A percentile compares a stretch with the other conserved stretches of the same genome.
phyloP scores from a whole-genome alignment of 768 basidiomycete species.

The Tricholoma saponaceum region DNA sequence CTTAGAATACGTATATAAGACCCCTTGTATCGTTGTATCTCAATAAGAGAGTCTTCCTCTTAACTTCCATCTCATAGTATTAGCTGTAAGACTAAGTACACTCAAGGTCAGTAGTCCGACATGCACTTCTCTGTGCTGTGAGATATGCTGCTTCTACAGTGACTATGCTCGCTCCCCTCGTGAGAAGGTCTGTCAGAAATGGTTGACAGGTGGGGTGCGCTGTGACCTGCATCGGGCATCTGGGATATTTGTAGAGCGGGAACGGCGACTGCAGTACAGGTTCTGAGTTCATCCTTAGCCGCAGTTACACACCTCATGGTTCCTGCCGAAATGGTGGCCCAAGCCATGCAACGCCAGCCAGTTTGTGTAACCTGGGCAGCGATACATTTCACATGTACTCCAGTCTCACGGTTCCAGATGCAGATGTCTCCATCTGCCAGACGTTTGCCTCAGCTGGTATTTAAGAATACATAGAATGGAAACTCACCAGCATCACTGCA shows the following conservation, averaged over 20 bases:
- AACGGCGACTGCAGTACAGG: neutral
- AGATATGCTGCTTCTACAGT: no score
- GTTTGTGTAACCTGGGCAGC: neutral
- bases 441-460: neutral
- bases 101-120: no score
- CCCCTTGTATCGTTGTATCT: no score
- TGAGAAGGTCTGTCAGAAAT: neutral
- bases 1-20: no score
- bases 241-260: neutral
- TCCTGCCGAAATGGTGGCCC: neutral
- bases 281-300: neutral
- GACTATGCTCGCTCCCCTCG: neutral
- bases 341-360: neutral
- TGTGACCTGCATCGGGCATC: neutral
- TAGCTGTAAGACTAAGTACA: no score
- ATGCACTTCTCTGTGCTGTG: no score
- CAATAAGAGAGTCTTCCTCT: no score
- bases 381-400: neutral
- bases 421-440: neutral
- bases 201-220: neutral
- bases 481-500: neutral
- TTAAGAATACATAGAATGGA: neutral
- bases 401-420: neutral
- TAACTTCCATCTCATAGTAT: no score
- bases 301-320: neutral